Evolutionary conservation across 73 alveolate species (phyloP).

Genomic region (Blepharisma japonicum): DNA sequence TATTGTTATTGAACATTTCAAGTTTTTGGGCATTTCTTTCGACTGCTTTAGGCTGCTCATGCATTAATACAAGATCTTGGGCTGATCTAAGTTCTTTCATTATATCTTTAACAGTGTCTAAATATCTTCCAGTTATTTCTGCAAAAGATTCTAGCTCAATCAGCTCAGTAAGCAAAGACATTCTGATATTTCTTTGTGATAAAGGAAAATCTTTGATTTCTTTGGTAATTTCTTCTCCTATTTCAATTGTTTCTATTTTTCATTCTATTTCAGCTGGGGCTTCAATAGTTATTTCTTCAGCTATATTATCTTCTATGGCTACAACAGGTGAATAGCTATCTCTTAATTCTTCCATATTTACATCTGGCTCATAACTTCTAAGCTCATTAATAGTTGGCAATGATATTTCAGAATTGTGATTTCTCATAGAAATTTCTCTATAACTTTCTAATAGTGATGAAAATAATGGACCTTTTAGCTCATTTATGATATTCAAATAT

Average conservation of each 20-base stretch:
- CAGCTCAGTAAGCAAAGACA: background rate
- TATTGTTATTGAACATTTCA: background rate
- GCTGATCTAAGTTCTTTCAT: background rate
- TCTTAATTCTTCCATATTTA: background rate
- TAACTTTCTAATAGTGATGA: background rate
- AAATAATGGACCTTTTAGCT: background rate
- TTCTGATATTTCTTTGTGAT: background rate
- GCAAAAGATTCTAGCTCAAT: constrained; percentile 5
- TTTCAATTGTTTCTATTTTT: background rate
- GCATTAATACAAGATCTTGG: constrained; percentile 2
- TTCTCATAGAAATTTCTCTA: background rate
- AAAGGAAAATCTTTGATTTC: background rate
- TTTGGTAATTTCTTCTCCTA: background rate
- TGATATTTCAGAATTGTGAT: background rate
- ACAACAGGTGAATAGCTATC: background rate
- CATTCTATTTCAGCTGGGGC: constrained; percentile 3
- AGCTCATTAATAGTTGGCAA: background rate
- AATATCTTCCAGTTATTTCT: background rate
- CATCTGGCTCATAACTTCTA: background rate
- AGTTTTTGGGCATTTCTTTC: background rate
- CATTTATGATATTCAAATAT: background rate
- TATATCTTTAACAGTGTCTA: background rate
- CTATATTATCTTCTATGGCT: background rate
- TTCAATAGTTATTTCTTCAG: background rate
- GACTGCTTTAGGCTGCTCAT: background rate